Base-by-base conservation (phyloP, 768 basidiomycete species). In the Lactarius vividus region DNA sequence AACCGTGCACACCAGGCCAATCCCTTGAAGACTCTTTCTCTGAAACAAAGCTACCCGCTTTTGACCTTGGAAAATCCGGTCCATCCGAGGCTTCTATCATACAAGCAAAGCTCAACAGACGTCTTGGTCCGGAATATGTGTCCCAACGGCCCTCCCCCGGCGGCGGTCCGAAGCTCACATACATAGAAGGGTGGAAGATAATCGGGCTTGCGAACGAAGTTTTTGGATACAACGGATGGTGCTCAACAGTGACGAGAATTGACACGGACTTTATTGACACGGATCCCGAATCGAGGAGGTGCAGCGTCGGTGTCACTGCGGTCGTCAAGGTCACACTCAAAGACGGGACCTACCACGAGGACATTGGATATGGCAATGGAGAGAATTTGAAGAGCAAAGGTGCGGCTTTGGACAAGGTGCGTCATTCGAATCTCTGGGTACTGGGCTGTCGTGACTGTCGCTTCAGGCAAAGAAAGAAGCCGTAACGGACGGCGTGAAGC, bases 141-240 rank as follows among this genome's bases (percentile, higher is more conserved):
- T 94, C 92, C 2, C 88, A 89, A 69, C 82, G 97, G 18, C 89
- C 92, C 8, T 96, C 96, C 4, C 94, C 92, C 2, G 90, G 88
- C 20, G 91, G 89, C 49, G 92, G 91, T 4, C 84, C 85, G 18
- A 97, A 96, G 75, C 79, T 99, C 55, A 95, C 90, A 18, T 98
- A 99, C 73, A 89, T 91, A 1, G 96, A 98, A 74, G 97, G 96
- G 0, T 98, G 96, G 96, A 96, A 94, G 78, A 88, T 95, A 42
- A 97, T 99, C 76, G 96, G 96, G 73, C 83, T 99, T 28, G 97
- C 96, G 2, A 99, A 99, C 74, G 96, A 99, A 69, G 91, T 98
- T 52, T 98, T 99, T 77, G 96, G 96, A 1, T 98, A 94, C 80
- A 94, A 98, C 69, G 97, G 96, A 29, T 96, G 94, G 96, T 91